Conservation (phyloP, 1,284 basidiomycete genomes). For the Pascua sp. region DNA sequence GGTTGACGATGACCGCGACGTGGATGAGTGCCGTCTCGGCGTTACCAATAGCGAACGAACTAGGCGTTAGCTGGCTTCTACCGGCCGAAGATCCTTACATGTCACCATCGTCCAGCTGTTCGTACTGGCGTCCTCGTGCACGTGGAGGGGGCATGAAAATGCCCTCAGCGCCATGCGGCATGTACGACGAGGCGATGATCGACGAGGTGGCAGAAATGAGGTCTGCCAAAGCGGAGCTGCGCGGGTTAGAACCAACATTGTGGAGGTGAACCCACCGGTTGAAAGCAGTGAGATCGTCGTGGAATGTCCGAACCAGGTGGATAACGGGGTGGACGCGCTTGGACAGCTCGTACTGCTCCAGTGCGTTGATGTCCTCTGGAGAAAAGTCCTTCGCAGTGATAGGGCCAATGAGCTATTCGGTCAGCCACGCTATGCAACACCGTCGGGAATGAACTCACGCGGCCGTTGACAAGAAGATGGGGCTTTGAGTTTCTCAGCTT, state of each 20-base stretch:
- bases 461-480: conserved; percentile 72
- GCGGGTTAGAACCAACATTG: conserved; percentile 3
- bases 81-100: conserved; percentile 55
- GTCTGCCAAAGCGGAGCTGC: conserved; percentile 58
- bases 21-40: conserved; percentile 65
- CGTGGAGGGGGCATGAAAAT: conserved; percentile 61
- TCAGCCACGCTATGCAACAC: not conserved
- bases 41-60: conserved; percentile 68
- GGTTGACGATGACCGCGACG: conserved; percentile 74
- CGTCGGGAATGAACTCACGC: conserved; percentile 54
- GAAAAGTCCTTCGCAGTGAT: conserved; percentile 58
- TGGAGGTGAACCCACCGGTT: conserved; percentile 53
- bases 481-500: conserved; percentile 59
- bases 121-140: conserved; percentile 58
- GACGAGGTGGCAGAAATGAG: conserved; percentile 65
- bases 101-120: conserved; percentile 58
- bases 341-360: conserved; percentile 68
- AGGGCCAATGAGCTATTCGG: conserved; percentile 62
- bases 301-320: conserved; percentile 59
- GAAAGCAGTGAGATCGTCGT: conserved; percentile 49
- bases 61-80: conserved; percentile 32
- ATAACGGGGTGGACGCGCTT: conserved; percentile 67
- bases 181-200: conserved; percentile 62
- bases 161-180: conserved; percentile 64
- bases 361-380: conserved; percentile 62